Conservation (phyloP, 2,329 filamentous ascomycete species). For the Balansia obtecta region DNA sequence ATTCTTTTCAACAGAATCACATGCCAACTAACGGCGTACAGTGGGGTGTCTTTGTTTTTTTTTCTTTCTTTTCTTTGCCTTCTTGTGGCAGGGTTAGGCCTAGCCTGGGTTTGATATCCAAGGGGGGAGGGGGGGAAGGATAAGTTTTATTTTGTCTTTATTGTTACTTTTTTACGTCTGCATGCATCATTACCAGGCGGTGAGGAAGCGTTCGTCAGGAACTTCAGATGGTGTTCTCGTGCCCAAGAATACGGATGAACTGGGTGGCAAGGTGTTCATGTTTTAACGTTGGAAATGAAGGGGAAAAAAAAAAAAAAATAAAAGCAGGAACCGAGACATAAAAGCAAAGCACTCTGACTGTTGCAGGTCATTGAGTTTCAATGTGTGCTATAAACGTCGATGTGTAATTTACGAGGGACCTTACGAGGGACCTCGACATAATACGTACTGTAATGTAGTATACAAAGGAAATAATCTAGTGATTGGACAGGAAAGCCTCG, state of each 20-base stretch:
- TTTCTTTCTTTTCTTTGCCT: constrained; percentile 1
- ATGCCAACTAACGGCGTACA: constrained; percentile 3
- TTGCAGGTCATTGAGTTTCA: not conserved
- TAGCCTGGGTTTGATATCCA: constrained; percentile 7
- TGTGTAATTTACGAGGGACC: constrained; percentile 5
- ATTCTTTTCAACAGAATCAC: not conserved
- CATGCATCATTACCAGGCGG: constrained; percentile 3
- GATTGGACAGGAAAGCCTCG: not conserved
- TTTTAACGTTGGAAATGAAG: not conserved
- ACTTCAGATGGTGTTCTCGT: not conserved
- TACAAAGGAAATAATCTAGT: constrained; percentile 5
- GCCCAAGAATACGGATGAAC: not conserved
- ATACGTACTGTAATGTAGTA: constrained; percentile 4
- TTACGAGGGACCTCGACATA: constrained; percentile 4
- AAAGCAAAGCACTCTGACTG: not conserved
- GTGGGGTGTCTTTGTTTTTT: constrained; percentile 2
- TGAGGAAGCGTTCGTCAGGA: not conserved
- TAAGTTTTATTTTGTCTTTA: not conserved
- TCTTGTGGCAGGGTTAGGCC: not conserved
- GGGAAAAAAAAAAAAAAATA: no score
- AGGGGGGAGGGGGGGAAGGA: not conserved
- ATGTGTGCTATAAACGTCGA: constrained; percentile 1
- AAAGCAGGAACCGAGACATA: not conserved
- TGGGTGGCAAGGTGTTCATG: not conserved
- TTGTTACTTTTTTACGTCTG: constrained; percentile 4